Base-by-base conservation (phyloP, 2,329 filamentous ascomycete species). In the Neospermospora avenae region DNA sequence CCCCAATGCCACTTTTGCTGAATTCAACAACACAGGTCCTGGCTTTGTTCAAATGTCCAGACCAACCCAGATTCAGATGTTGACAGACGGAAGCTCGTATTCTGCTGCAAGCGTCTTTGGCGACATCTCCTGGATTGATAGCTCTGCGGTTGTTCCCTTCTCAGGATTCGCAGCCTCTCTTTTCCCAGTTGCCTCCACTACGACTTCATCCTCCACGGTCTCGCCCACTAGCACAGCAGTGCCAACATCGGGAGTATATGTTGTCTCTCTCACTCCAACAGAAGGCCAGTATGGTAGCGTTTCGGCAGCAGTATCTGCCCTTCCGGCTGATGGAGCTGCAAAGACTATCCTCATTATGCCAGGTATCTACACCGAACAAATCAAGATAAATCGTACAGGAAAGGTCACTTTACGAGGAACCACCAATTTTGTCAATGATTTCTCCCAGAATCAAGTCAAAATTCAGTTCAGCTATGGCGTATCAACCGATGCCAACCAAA, bases 341-440 rank as follows among this genome's bases (percentile, higher is more conserved):
- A 75, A 77, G 59, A 74, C 72, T 6, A 77, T 78, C 52, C 69
- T 71, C 49, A 73, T 78, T 60, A 68, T 71, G 51, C 68, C 73
- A 20, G 76, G 76, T 31, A 72, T 70, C 2, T 78, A 78, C 60
- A 74, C 67, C 3, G 76, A 78, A 68, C 76, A 78, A 57, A 65
- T 78, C 13, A 73, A 71, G 18, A 72, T 78, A 48, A 77, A 73
- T 25, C 72, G 76, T 20, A 73, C 70, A n/a, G 76, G 76, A 6
- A 76, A 76, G 60, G 73, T 76, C 5, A 75, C 70, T 10, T 65
- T 76, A 11, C 64, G 70, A 16, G 74, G 74, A 44, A 67, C 72
- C 45, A 75, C 74, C 11, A 56, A 55, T 1, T 72, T 69, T 54
- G 63, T 65, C 13, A 74, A 73, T 55, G 74, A 76, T 55, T 76